A percentile compares a stretch with the other conserved stretches of the same genome.
Conservation (phyloP, 129 eudicot species). For the Artemisia argyi region DNA sequence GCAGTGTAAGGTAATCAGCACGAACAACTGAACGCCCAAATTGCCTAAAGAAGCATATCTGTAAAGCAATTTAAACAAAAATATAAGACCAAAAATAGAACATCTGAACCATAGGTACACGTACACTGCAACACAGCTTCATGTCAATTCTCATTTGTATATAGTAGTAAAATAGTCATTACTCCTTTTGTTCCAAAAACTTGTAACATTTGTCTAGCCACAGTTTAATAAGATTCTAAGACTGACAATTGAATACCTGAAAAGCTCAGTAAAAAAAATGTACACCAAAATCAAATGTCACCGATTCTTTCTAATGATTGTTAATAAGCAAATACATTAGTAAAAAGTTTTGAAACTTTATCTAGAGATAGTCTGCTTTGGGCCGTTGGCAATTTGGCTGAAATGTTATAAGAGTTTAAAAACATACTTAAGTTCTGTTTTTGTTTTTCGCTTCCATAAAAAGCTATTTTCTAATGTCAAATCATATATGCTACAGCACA, state of each 20-base stretch:
- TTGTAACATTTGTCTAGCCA: neutral
- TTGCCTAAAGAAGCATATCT: slow-evolving; percentile 96
- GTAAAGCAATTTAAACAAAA: slow-evolving; percentile 23
- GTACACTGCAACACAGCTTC: neutral
- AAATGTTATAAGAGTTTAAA: too few relatives aligned
- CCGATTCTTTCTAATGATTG: too few relatives aligned
- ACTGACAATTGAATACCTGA: neutral
- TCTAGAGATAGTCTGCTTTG: too few relatives aligned
- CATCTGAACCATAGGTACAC: neutral
- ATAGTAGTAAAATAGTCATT: neutral
- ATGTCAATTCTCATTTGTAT: neutral
- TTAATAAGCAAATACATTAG: too few relatives aligned
- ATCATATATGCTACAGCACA: too few relatives aligned
- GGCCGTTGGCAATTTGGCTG: too few relatives aligned
- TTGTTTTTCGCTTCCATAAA: too few relatives aligned
- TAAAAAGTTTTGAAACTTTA: too few relatives aligned
- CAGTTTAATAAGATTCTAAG: neutral
- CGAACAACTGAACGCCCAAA: slow-evolving; percentile 93
- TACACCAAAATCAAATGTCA: neutral
- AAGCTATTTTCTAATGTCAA: too few relatives aligned
- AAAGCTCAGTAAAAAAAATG: neutral
- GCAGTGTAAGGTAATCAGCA: slow-evolving; percentile 91
- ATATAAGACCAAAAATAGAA: neutral
- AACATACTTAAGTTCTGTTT: too few relatives aligned
- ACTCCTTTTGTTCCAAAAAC: neutral